Percentiles rank a stretch among this genome's conserved stretches.
These are phyloP conservation scores for Hypoxylon sp. DNA, from an alignment of 2,329 filamentous ascomycete species.

Conservation along the genomic window DNA sequence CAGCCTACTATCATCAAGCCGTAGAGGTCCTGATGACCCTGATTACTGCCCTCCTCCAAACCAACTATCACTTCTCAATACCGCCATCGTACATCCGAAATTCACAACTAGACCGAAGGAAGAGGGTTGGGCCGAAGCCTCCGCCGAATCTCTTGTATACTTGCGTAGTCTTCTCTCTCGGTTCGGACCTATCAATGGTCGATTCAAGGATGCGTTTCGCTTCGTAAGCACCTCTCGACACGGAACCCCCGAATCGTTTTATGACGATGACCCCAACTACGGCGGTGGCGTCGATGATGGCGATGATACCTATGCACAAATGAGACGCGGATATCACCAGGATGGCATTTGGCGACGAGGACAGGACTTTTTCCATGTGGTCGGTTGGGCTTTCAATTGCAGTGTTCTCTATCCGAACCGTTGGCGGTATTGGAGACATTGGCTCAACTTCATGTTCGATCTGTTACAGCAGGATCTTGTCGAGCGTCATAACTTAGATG, in stretches of 20 bases:
- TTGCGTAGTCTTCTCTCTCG: constrained; percentile 76
- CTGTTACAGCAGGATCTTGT: constrained; percentile 80
- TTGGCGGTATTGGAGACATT: constrained; percentile 86
- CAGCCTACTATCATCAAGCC: constrained; percentile 71
- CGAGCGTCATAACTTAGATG: constrained; percentile 68
- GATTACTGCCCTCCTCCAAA: constrained; percentile 77
- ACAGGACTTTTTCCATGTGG: constrained; percentile 88
- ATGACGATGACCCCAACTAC: constrained; percentile 63
- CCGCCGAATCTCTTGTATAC: constrained; percentile 77
- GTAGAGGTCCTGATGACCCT: constrained; percentile 52
- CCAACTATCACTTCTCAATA: constrained; percentile 83
- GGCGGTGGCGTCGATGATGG: constrained; percentile 66
- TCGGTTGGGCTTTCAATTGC: constrained; percentile 96
- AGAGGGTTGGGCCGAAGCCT: constrained; percentile 71
- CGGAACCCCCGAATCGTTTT: constrained; percentile 58
- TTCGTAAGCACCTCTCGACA: constrained; percentile 65
- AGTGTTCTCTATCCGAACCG: constrained; percentile 78
- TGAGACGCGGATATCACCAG: constrained; percentile 73
- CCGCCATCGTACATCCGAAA: constrained; percentile 84
- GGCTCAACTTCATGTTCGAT: constrained; percentile 85
- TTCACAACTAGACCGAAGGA: constrained; percentile 81
- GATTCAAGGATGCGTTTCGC: constrained; percentile 78
- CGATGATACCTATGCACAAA: constrained; percentile 64
- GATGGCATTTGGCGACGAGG: constrained; percentile 81
- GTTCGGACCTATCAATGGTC: constrained; percentile 78